Percentiles rank a stretch among this genome's conserved stretches.
phyloP scores from a whole-genome alignment of 768 basidiomycete genomes.

The Pholiota microspora region DNA sequence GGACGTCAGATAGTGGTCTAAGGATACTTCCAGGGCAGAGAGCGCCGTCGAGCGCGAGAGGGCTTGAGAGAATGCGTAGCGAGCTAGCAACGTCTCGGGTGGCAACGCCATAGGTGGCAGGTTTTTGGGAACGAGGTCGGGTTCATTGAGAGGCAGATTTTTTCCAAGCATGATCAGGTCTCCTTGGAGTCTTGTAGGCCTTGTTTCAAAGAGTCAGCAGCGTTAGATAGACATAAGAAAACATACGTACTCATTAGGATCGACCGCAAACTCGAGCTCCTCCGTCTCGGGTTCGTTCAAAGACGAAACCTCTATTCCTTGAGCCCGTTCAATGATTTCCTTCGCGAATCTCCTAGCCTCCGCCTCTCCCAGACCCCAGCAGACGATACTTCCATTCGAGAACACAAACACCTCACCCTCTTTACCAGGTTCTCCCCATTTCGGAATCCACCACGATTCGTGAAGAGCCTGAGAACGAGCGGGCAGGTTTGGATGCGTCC shows the following conservation, averaged over 20 bases:
- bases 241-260: conserved; percentile 77
- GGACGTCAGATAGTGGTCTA: conserved; percentile 81
- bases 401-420: conserved; percentile 90
- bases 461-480: conserved; percentile 58
- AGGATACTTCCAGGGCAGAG: conserved; percentile 79
- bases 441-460: conserved; percentile 79
- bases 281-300: conserved; percentile 78
- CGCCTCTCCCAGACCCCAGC: conserved; percentile 81
- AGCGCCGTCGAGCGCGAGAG: conserved; percentile 87
- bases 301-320: conserved; percentile 59
- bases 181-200: conserved; percentile 84
- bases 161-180: conserved; percentile 89
- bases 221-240: conserved; percentile 3
- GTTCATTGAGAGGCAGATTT: conserved; percentile 54
- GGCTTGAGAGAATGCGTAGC: conserved; percentile 91
- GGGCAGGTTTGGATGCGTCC: conserved; percentile 48
- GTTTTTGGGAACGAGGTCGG: conserved; percentile 40
- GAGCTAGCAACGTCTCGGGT: conserved; percentile 71
- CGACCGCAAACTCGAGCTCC: conserved; percentile 90
- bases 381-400: conserved; percentile 84
- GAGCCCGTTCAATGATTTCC: conserved; percentile 54
- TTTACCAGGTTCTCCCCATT: conserved; percentile 53
- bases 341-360: conserved; percentile 68
- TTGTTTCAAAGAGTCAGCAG: conserved; percentile 34
- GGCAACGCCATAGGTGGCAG: conserved; percentile 59